These are phyloP conservation scores for Mortierella sp. DNA, from an alignment of 371 early-diverging fungal genomes.

Conservation along the genomic window DNA sequence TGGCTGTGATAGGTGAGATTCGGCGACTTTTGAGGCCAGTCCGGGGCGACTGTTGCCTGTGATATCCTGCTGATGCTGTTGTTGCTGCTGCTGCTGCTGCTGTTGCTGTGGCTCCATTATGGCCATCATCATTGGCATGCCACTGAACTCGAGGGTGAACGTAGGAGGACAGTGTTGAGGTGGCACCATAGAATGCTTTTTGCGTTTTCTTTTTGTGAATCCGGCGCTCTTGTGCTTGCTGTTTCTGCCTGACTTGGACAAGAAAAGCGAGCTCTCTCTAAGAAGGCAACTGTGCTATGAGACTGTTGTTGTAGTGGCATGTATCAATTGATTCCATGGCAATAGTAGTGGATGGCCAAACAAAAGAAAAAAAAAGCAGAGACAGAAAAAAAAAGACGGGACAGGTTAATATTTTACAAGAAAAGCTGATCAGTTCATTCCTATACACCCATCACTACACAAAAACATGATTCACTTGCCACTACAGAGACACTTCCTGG, in stretches of 20 bases:
- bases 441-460: background rate
- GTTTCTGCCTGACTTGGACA: slow-evolving; percentile 10
- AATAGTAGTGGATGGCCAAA: background rate
- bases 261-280: background rate
- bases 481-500: slow-evolving; percentile 13
- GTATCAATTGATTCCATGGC: background rate
- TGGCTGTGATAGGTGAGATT: slow-evolving; percentile 4
- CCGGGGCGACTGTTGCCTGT: slow-evolving; percentile 8
- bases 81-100: slow-evolving; percentile 14
- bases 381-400: slow-evolving; percentile 14
- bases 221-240: slow-evolving; percentile 1
- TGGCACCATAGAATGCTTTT: slow-evolving; percentile 40
- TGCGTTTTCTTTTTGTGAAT: slow-evolving; percentile 1
- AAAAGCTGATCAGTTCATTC: background rate
- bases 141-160: slow-evolving; percentile 42
- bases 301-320: background rate
- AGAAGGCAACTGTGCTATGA: slow-evolving; percentile 8
- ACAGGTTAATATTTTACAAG: slow-evolving; percentile 10
- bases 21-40: background rate
- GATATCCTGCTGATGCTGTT: slow-evolving; percentile 12
- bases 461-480: background rate
- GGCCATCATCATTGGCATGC: slow-evolving; percentile 41
- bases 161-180: slow-evolving; percentile 48
- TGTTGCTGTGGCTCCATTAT: slow-evolving; percentile 34
- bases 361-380: slow-evolving; percentile 13